Evolutionary conservation across 257 asterid genomes (phyloP), one percentile per base, ranked within the genome.

Genomic region (Rhazya stricta): DNA sequence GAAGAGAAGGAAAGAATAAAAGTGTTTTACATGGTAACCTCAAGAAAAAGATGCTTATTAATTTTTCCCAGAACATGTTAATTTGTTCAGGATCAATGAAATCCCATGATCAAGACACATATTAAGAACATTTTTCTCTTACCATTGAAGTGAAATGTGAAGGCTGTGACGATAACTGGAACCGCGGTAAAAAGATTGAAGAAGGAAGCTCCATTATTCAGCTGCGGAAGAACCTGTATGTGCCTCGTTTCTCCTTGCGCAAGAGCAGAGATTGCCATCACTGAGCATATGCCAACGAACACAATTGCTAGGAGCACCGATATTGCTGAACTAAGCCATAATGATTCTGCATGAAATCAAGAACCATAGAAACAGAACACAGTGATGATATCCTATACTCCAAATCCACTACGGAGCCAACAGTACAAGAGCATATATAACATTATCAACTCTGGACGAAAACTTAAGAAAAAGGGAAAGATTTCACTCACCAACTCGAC

Each of bases 111-210:
- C 18, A 3, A 54, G 42, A 18, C 23, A 41, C 21, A 50, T 1
- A 32, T 9, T 51, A n/a, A n/a, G 7, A 42, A 39, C 43, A 50
- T 34, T 15, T 21, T 15, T 30, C 9, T 77, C 76, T 83, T 80
- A 94, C 99, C 98, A n/a, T 95, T 95, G 90, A 92, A 89, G 81
- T 92, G 97, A 84, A 90, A 95, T 13, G 97, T 89, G 83, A 89
- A 95, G 13, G 98, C 99, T 0, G 98, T 91, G 53, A 89, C 96
- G n/a, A 95, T 88, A 25, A 95, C 98, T 0, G 99, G 99, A 15
- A 92, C 74, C 3, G 98, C 96, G 0, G 98, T 95, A 86, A 95
- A 95, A 74, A 95, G 97, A 75, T 95, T 82, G 84, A 92, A 88
- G 86, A 95, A 92, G 72, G 99, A 95, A 58, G 78, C 80, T 13